A percentile compares a stretch with the other conserved stretches of the same genome.
These are phyloP conservation scores for Scheffersomyces insectosa DNA, from an alignment of 1,139 yeast species.

Conservation along the genomic window DNA sequence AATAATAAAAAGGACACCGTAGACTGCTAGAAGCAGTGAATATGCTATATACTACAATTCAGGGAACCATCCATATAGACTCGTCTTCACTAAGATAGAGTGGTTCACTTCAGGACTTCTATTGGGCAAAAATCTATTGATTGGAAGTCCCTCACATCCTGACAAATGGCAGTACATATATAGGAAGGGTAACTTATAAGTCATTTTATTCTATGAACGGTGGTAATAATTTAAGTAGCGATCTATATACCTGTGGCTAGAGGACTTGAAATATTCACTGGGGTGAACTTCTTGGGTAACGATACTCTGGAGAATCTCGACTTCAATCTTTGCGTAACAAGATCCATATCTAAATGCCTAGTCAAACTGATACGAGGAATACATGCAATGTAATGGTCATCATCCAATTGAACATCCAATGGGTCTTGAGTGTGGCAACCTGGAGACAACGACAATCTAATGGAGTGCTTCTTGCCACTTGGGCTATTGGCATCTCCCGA, in stretches of 20 bases:
- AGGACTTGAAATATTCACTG: constrained; percentile 83
- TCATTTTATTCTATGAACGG: neutral
- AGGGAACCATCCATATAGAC: too few relatives aligned
- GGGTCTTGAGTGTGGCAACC: constrained; percentile 99
- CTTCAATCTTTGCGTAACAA: constrained; percentile 79
- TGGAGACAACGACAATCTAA: constrained; percentile 87
- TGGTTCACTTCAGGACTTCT: too few relatives aligned
- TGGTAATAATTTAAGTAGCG: neutral
- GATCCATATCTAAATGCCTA: constrained; percentile 88
- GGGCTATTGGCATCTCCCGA: constrained; percentile 58
- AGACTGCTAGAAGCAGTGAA: too few relatives aligned
- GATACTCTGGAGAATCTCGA: constrained; percentile 84
- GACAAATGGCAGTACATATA: neutral
- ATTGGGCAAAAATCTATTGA: too few relatives aligned
- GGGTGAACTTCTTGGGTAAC: constrained; percentile 87
- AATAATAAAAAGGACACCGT: too few relatives aligned
- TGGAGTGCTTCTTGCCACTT: constrained; percentile 79
- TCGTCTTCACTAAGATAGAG: too few relatives aligned
- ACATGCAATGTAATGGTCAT: constrained; percentile 94
- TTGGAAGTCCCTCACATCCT: too few relatives aligned
- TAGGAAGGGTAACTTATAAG: neutral
- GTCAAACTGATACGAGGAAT: constrained; percentile 89
- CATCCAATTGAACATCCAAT: constrained; percentile 92
- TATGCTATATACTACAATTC: too few relatives aligned
- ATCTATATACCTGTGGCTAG: constrained; percentile 25